phyloP scores from a whole-genome alignment of 441 rosid species.

The Adansonia grandidieri region DNA sequence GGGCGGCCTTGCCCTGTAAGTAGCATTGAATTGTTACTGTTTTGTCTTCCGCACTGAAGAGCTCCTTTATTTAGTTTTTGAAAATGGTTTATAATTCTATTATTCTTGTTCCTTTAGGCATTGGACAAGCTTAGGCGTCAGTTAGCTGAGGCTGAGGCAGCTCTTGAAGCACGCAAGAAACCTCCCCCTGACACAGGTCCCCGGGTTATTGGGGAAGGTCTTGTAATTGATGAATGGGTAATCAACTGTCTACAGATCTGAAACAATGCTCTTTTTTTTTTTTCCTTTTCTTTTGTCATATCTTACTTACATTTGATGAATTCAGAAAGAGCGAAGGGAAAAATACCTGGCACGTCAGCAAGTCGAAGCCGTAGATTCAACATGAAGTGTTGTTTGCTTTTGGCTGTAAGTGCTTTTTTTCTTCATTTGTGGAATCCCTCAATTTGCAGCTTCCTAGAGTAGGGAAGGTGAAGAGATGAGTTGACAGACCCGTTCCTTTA shows the following conservation, averaged over 20 bases:
- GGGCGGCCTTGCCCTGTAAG: constrained; percentile 64
- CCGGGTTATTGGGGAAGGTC: constrained; percentile 66
- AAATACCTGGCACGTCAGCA: constrained; percentile 75
- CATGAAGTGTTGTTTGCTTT: constrained; percentile 29
- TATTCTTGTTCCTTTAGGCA: constrained; percentile 41
- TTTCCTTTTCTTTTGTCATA: background rate
- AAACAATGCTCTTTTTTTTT: background rate
- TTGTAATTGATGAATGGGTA: constrained; percentile 85
- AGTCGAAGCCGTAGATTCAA: constrained; percentile 50
- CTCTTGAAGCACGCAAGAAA: constrained; percentile 63
- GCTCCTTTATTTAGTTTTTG: background rate
- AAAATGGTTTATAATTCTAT: background rate
- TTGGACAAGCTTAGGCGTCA: constrained; percentile 68
- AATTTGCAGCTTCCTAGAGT: constrained; percentile 12
- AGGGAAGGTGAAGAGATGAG: constrained; percentile 12
- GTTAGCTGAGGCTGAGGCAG: constrained; percentile 77
- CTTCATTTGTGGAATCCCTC: constrained; percentile 20
- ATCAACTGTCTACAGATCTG: background rate
- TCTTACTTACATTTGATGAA: background rate
- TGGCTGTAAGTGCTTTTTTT: constrained; percentile 8
- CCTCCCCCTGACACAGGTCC: constrained; percentile 67
- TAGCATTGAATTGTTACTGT: constrained; percentile 13
- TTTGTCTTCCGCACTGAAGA: background rate
- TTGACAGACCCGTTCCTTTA: background rate
- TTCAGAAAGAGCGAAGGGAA: constrained; percentile 78